These are phyloP conservation scores for Debaryomycetaceae sp. DNA, from an alignment of 1,139 yeast species.

Conservation along the genomic window DNA sequence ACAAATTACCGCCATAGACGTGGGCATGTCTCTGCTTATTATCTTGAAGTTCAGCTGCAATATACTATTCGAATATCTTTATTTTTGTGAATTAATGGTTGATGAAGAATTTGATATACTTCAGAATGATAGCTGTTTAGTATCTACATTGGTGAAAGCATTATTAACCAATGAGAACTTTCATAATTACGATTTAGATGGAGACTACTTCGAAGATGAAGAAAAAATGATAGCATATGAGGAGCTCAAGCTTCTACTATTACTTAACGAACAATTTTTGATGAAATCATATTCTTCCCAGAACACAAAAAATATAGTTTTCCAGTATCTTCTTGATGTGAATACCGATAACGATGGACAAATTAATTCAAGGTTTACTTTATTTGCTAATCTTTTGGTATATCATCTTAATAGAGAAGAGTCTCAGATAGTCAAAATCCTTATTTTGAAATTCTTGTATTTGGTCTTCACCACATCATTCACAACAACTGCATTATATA, in stretches of 20 bases:
- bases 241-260: slow-evolving; percentile 68
- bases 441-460: slow-evolving; percentile 76
- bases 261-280: slow-evolving; percentile 83
- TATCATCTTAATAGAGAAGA: slow-evolving; percentile 73
- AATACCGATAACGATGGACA: slow-evolving; percentile 9
- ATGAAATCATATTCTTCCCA: slow-evolving; percentile 47
- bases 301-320: slow-evolving; percentile 43
- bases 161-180: slow-evolving; percentile 51
- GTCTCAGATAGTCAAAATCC: slow-evolving; percentile 68
- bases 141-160: slow-evolving; percentile 45
- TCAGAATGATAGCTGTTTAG: slow-evolving; percentile 24
- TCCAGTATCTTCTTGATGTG: slow-evolving; percentile 35
- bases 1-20: slow-evolving; percentile 22
- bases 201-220: slow-evolving; percentile 50
- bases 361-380: slow-evolving; percentile 22
- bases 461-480: slow-evolving; percentile 65
- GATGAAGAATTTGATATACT: slow-evolving; percentile 33
- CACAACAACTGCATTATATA: slow-evolving; percentile 67
- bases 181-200: slow-evolving; percentile 32
- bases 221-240: slow-evolving; percentile 64
- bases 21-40: slow-evolving; percentile 26
- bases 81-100: slow-evolving; percentile 30
- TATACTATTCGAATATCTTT: slow-evolving; percentile 43
- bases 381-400: slow-evolving; percentile 39
- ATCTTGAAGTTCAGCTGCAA: slow-evolving; percentile 41